Evolutionary conservation across 352 stramenopile species (phyloP).

Genomic region (Pythium myriotylum): DNA sequence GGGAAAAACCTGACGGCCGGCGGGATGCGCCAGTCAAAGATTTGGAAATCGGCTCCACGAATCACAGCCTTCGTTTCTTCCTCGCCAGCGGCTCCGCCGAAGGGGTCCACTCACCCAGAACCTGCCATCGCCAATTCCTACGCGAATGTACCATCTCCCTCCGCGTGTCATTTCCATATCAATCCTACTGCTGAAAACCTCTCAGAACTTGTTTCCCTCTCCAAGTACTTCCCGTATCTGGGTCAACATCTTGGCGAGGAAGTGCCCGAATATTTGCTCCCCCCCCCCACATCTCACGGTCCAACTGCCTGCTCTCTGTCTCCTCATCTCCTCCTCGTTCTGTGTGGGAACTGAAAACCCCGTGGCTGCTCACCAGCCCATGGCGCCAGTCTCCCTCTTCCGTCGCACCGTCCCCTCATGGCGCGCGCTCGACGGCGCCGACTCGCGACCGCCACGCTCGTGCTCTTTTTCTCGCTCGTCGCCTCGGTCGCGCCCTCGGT

Average conservation of each 20-base stretch:
- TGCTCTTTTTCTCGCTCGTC: too few relatives aligned
- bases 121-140: background rate
- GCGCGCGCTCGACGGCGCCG: background rate
- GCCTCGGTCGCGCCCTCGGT: too few relatives aligned
- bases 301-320: constrained; percentile 2
- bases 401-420: background rate
- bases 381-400: background rate
- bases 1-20: background rate
- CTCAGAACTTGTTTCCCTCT: background rate
- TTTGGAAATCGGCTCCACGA: background rate
- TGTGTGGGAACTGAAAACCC: background rate
- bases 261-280: background rate
- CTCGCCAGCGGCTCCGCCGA: background rate
- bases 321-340: background rate
- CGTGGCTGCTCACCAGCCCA: background rate
- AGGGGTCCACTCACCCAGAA: background rate
- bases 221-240: background rate
- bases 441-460: too few relatives aligned
- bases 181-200: background rate
- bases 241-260: background rate
- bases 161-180: background rate
- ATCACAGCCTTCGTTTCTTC: background rate
- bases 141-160: background rate
- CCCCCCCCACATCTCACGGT: background rate
- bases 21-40: background rate